A percentile compares a stretch with the other conserved stretches of the same genome.
phyloP scores from a whole-genome alignment of 371 early-diverging fungal species.

The Catenaria anguillulae region DNA sequence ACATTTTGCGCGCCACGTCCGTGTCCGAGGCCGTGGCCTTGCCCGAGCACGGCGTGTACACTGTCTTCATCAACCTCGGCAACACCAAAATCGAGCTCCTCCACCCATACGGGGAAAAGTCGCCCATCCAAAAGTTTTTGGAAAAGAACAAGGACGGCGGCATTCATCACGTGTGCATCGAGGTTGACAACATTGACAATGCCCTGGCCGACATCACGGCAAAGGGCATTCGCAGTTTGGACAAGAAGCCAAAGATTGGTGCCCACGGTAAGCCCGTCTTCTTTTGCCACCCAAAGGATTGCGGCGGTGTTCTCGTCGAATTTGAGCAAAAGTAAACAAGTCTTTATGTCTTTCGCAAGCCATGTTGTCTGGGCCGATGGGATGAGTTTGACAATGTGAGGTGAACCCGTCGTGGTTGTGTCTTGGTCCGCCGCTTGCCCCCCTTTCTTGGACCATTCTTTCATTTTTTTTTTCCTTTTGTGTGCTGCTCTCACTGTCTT shows the following conservation, averaged over 20 bases:
- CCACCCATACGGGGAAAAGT: slow-evolving; percentile 51
- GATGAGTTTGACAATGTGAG: too few species aligned
- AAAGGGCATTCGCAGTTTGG: slow-evolving; percentile 43
- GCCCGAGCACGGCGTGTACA: slow-evolving; percentile 68
- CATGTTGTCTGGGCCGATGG: too few species aligned
- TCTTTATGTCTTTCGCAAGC: too few species aligned
- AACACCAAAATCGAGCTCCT: slow-evolving; percentile 68
- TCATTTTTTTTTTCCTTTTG: too few species aligned
- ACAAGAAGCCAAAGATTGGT: slow-evolving; percentile 59
- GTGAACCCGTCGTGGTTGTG: too few species aligned
- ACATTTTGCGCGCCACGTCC: slow-evolving; percentile 41
- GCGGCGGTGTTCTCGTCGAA: slow-evolving; percentile 62
- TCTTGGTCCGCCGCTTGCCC: too few species aligned
- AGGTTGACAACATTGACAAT: slow-evolving; percentile 45
- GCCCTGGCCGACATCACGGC: slow-evolving; percentile 41
- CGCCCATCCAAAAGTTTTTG: slow-evolving; percentile 57
- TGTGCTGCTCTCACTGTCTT: too few species aligned
- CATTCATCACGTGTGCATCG: slow-evolving; percentile 64
- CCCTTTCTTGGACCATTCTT: too few species aligned
- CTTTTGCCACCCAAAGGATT: slow-evolving; percentile 68
- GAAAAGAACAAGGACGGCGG: slow-evolving; percentile 59
- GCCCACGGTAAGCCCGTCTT: slow-evolving; percentile 56
- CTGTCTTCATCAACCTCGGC: slow-evolving; percentile 62
- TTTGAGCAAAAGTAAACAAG: slow-evolving; percentile 31
- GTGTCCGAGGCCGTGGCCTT: slow-evolving; percentile 44